Evolutionary conservation across 495 filamentous ascomycete species (phyloP).

Genomic region (Parathielavia appendiculata): DNA sequence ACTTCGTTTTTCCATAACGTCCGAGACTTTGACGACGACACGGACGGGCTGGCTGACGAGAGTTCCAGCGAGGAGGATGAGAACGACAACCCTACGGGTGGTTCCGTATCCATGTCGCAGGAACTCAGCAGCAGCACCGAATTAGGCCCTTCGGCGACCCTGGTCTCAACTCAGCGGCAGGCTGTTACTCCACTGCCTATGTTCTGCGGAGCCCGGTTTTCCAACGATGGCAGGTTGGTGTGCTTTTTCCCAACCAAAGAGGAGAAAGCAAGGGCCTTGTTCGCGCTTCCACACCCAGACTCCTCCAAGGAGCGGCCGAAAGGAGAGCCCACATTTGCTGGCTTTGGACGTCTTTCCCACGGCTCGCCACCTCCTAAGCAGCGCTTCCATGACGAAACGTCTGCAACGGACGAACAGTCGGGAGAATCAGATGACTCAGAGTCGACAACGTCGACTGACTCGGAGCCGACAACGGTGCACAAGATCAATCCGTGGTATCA

Average conservation of each 20-base stretch:
- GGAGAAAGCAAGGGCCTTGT: slow-evolving; percentile 60
- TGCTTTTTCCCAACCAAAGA: slow-evolving; percentile 85
- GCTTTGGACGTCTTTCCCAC: slow-evolving; percentile 70
- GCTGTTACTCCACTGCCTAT: slow-evolving; percentile 72
- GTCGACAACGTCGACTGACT: slow-evolving; percentile 62
- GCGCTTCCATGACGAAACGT: slow-evolving; percentile 48
- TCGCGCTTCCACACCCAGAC: slow-evolving; percentile 55
- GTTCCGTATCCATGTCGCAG: slow-evolving; percentile 52
- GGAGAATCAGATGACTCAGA: slow-evolving; percentile 59
- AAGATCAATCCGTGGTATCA: slow-evolving; percentile 45
- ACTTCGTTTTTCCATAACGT: slow-evolving; percentile 63
- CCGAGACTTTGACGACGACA: slow-evolving; percentile 57
- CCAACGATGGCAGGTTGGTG: slow-evolving; percentile 69
- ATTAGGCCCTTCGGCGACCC: slow-evolving; percentile 42
- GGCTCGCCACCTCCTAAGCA: slow-evolving; percentile 46
- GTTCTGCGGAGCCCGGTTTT: slow-evolving; percentile 71
- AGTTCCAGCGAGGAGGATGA: slow-evolving; percentile 88
- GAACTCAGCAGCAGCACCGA: slow-evolving; percentile 48
- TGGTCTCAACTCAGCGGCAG: slow-evolving; percentile 59
- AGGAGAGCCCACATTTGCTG: slow-evolving; percentile 71
- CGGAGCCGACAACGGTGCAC: slow-evolving; percentile 60
- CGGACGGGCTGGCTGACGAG: slow-evolving; percentile 52
- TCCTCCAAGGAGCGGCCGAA: slow-evolving; percentile 57
- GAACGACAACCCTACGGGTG: slow-evolving; percentile 49
- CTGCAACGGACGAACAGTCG: slow-evolving; percentile 45